A percentile compares a stretch with the other conserved stretches of the same genome.
phyloP scores from a whole-genome alignment of 179 eudicot species.

The Actinidia chinensis region DNA sequence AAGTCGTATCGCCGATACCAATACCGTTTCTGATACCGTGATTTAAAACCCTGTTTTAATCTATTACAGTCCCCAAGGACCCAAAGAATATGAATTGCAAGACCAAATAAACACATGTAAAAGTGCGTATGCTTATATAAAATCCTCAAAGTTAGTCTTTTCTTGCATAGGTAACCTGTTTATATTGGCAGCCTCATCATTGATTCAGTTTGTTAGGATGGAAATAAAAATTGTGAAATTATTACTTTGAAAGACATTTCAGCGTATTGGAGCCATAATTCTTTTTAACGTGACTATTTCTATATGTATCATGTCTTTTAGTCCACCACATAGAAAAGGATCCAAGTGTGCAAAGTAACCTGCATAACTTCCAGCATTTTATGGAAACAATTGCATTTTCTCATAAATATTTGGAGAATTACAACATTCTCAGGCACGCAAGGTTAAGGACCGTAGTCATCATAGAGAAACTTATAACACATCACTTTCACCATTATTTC shows the following conservation, averaged over 20 bases:
- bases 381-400: not conserved
- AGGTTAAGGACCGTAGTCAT: not conserved
- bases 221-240: not conserved
- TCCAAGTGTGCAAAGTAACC: not conserved
- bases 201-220: not conserved
- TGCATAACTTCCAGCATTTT: not conserved
- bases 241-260: not conserved
- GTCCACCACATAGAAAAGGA: not conserved
- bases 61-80: not conserved
- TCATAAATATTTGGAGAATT: not conserved
- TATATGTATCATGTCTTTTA: not conserved
- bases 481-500: not conserved
- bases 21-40: constrained; percentile 3
- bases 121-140: not conserved
- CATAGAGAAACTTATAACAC: not conserved
- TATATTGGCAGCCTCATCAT: not conserved
- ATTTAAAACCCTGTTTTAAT: not conserved
- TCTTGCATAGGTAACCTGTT: not conserved
- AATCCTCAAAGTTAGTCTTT: not conserved
- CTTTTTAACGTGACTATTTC: not conserved
- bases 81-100: not conserved
- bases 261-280: not conserved
- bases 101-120: not conserved
- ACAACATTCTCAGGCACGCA: not conserved
- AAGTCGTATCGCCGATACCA: too few species aligned